Evolutionary conservation across 2,329 filamentous ascomycete species (phyloP).

Genomic region (Aspergillus hiratsukae): DNA sequence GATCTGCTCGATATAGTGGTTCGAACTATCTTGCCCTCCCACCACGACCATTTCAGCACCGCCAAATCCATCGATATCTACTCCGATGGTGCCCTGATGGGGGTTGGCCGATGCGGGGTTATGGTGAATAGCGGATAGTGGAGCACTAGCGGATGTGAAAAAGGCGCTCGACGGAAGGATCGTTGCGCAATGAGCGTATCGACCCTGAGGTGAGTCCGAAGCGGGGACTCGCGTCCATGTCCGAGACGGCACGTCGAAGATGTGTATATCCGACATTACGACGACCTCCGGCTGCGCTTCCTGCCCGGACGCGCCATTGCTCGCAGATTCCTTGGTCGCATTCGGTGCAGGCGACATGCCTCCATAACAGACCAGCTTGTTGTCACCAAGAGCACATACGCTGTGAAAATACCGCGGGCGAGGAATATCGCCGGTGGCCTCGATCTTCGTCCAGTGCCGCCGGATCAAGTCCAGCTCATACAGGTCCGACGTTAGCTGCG

Average conservation of each 20-base stretch:
- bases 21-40: constrained; percentile 92
- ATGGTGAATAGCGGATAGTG: constrained; percentile 81
- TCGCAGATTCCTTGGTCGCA: constrained; percentile 41
- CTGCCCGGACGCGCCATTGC: constrained; percentile 34
- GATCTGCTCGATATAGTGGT: constrained; percentile 98
- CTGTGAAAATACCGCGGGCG: constrained; percentile 96
- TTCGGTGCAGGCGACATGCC: constrained; percentile 82
- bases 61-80: constrained; percentile 83
- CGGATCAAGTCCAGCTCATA: constrained; percentile 90
- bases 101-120: constrained; percentile 78
- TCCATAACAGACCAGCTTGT: constrained; percentile 95
- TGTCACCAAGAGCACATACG: constrained; percentile 87
- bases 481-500: constrained; percentile 80
- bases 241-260: constrained; percentile 79
- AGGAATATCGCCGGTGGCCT: constrained; percentile 77
- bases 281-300: constrained; percentile 80
- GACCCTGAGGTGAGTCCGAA: constrained; percentile 78
- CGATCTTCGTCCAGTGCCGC: constrained; percentile 88
- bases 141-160: constrained; percentile 79
- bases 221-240: constrained; percentile 82
- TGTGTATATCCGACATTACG: constrained; percentile 97
- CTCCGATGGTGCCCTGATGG: constrained; percentile 82
- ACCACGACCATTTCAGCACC: constrained; percentile 97
- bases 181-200: constrained; percentile 94
- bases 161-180: constrained; percentile 82